These are phyloP conservation scores for Euphrasia arctica DNA, from an alignment of 305 asterid species.

Conservation along the genomic window DNA sequence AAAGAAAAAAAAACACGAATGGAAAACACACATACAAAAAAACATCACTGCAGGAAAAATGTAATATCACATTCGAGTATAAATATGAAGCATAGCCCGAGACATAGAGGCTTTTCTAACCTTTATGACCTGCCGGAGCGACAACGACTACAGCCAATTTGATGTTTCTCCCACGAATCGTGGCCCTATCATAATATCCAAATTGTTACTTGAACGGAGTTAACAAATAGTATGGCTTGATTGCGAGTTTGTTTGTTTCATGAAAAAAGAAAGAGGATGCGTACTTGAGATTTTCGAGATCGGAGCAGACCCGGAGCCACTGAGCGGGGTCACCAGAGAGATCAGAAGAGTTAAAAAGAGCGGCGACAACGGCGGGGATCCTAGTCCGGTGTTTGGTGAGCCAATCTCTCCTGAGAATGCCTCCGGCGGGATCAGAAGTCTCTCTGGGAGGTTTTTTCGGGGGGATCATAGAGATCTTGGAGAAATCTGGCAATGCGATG, in stretches of 20 bases:
- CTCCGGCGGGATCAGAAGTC: conserved; percentile 40
- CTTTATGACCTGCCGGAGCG: conserved; percentile 52
- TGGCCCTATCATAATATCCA: conserved; percentile 38
- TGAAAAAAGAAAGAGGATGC: conserved; percentile 10
- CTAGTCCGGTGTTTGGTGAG: conserved; percentile 87
- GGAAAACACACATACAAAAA: conserved; percentile 7
- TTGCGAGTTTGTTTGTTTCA: neutral
- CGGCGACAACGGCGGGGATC: conserved; percentile 85
- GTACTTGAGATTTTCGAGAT: conserved; percentile 89
- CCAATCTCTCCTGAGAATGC: conserved; percentile 79
- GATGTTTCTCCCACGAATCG: conserved; percentile 68
- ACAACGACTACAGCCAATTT: conserved; percentile 82
- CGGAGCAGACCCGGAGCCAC: conserved; percentile 95
- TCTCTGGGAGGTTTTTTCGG: conserved; percentile 48
- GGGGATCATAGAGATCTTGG: conserved; percentile 78
- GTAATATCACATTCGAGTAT: conserved; percentile 12
- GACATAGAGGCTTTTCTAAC: conserved; percentile 38
- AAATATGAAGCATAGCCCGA: conserved; percentile 2
- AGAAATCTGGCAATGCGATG: conserved; percentile 93
- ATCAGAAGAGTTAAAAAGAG: conserved; percentile 61
- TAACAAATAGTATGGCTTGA: neutral
- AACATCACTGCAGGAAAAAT: conserved; percentile 4
- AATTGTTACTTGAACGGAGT: neutral
- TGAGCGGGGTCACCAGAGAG: conserved; percentile 90
- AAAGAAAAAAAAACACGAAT: conserved; percentile 16